Base-by-base conservation (phyloP, 768 basidiomycete genomes). In the Lentinula lateritia region DNA sequence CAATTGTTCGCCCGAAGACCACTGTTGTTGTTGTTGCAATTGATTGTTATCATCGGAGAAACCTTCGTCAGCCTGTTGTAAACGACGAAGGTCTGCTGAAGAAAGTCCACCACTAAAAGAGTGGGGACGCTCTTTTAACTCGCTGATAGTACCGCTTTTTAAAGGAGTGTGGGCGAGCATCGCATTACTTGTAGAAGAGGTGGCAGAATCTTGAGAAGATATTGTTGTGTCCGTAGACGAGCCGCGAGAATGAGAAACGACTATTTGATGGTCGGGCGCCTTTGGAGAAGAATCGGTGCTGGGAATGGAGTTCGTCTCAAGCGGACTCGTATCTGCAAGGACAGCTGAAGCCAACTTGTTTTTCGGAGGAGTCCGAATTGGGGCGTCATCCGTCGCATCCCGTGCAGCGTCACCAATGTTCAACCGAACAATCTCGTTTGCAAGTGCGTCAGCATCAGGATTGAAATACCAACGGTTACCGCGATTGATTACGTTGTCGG, bases 41-140 rank as follows among this genome's bases (percentile, higher is more conserved):
- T 70, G 76, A 65, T 72, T 74, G 63, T 77, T 77, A 0, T 64
- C 52, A 62, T 75, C 74, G 53, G 69, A 72, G 53, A 52, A 52
- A 62, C 64, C 66, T n/a, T 84, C 84, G 53, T 83, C 87, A 34
- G 79, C 84, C 67, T 89, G 87, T 70, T 89, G 88, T 60, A 92
- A 76, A 67, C 89, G 88, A 65, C 86, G 85, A 60, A 92, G 77
- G 66, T 92, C 90, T 52, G 88, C 86, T 53, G 75, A 80, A 6
- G 90, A 89, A 52, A 92, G 75, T 34, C 88, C 89, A 46, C 90
- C 90, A 63, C 87, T 91, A 70, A 90, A 92, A 0, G 90, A 92
- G 69, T 89, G 90, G 15, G 90, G 90, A 58, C 90, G 83, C 69
- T 90, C 90, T 70, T 89, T 88, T 52, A 83, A 76, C 69, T 91